These are phyloP conservation scores for Pyrenula massariospora DNA, from an alignment of 495 filamentous ascomycete genomes.

Conservation along the genomic window DNA sequence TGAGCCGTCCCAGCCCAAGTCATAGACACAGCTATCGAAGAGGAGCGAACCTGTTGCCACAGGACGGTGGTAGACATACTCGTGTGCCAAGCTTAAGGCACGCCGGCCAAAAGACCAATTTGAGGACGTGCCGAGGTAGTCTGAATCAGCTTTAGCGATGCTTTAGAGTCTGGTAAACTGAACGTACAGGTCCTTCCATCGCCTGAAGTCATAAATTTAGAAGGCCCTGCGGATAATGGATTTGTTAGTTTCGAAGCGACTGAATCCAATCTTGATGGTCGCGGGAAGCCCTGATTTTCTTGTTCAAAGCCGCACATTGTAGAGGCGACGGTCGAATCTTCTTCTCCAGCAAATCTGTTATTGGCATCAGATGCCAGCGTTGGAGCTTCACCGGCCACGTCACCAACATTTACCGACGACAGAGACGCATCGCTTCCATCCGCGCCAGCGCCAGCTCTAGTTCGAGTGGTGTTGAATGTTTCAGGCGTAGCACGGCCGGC, in stretches of 20 bases:
- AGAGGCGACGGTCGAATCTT: constrained; percentile 6
- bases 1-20: constrained; percentile 28
- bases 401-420: no score
- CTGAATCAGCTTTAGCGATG: constrained; percentile 4
- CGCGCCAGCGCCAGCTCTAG: neutral
- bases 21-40: constrained; percentile 27
- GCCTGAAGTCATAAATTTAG: constrained; percentile 25
- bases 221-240: constrained; percentile 23
- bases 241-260: constrained; percentile 19
- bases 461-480: constrained; percentile 7
- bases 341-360: no score
- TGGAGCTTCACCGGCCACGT: no score
- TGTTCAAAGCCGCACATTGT: constrained; percentile 4
- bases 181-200: no score
- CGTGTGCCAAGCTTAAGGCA: constrained; percentile 26
- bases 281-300: constrained; percentile 8
- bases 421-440: neutral
- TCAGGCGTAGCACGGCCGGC: constrained; percentile 8
- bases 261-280: constrained; percentile 7
- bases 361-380: no score
- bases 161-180: neutral
- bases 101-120: constrained; percentile 35
- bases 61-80: constrained; percentile 20
- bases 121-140: constrained; percentile 32
- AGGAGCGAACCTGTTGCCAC: constrained; percentile 22